A percentile compares a stretch with the other conserved stretches of the same genome.
phyloP scores from a whole-genome alignment of 768 basidiomycete species.

The Lanmaoa rubissima region DNA sequence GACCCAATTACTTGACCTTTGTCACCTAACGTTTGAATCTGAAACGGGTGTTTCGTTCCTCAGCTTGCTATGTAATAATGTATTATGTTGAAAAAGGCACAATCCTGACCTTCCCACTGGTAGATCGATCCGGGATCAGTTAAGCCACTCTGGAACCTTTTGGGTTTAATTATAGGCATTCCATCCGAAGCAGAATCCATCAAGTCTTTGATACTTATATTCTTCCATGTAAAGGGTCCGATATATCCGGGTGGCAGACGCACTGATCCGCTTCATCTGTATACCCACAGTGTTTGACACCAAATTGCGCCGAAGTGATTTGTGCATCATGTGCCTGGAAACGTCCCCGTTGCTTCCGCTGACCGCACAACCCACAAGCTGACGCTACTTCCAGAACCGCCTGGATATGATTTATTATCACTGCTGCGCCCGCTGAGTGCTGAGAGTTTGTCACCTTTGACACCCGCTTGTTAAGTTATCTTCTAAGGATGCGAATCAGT shows the following conservation, averaged over 20 bases:
- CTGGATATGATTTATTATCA: too few relatives aligned
- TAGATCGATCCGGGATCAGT: too few relatives aligned
- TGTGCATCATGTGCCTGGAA: background rate
- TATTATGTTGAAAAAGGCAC: background rate
- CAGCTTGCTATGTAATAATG: background rate
- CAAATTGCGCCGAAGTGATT: background rate
- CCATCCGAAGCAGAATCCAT: too few relatives aligned
- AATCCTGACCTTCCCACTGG: background rate
- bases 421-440: too few relatives aligned
- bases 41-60: background rate
- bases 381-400: too few relatives aligned
- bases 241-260: background rate
- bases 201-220: background rate
- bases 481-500: background rate
- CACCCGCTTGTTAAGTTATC: background rate
- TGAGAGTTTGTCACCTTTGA: background rate
- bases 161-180: conserved; percentile 1
- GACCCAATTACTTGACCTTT: background rate
- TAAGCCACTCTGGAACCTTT: conserved; percentile 3
- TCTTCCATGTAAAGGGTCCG: too few relatives aligned
- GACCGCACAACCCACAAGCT: too few relatives aligned
- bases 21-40: background rate
- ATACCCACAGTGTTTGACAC: background rate
- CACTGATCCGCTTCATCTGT: background rate
- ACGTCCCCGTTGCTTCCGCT: background rate